Conservation (phyloP, 345 rosid genomes). For the Salix viminalis region DNA sequence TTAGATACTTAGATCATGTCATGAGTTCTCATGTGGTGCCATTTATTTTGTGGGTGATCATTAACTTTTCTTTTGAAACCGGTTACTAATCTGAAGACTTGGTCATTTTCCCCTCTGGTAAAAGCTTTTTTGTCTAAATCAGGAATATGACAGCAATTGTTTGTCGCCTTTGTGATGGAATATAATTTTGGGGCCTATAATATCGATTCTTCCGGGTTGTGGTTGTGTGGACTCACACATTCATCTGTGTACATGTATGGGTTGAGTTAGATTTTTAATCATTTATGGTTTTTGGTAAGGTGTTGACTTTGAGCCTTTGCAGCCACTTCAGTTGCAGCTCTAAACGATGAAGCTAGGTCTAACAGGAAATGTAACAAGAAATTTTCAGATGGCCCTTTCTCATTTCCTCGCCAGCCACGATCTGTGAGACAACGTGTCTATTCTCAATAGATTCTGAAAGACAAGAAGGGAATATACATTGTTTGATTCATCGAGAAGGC, state of each 20-base stretch:
- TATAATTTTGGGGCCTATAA: background rate
- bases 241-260: background rate
- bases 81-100: background rate
- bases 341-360: constrained; percentile 12
- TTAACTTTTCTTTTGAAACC: background rate
- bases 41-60: background rate
- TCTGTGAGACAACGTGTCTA: constrained; percentile 25
- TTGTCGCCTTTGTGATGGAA: background rate
- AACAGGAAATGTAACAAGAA: constrained; percentile 6
- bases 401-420: constrained; percentile 37
- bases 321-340: constrained; percentile 16
- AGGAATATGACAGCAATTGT: background rate
- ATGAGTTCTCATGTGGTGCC: background rate
- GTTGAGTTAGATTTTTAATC: background rate
- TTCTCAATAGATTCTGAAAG: background rate
- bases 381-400: constrained; percentile 29
- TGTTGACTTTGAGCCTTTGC: background rate
- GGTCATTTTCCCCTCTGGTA: background rate
- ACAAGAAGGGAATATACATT: background rate
- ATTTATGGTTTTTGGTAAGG: background rate
- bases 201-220: background rate
- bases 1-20: background rate
- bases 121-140: background rate
- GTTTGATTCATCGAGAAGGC: background rate
- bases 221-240: background rate